Evolutionary conservation across 768 basidiomycete species (phyloP), one percentile per base, ranked within the genome.

Genomic region (Rhodotorula babjevae): DNA sequence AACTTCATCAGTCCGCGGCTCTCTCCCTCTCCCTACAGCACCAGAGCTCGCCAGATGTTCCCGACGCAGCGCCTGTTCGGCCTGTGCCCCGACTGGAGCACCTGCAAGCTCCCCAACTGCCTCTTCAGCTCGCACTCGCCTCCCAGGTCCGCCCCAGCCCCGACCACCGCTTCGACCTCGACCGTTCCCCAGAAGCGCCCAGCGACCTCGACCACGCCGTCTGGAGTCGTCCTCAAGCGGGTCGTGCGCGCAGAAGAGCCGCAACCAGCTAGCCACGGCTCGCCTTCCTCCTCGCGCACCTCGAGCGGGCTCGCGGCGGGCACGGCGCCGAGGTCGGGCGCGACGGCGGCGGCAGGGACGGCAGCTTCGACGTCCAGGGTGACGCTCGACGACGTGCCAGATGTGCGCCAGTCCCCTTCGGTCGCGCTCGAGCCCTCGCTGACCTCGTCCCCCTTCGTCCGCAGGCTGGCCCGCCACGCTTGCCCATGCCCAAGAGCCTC

Each of bases 381-480:
- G 19, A 57, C 61, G 61, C 53, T 27, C 15, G n/a, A 62, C 46
- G 46, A 44, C 50, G 18, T 68, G 33, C 67, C 61, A 42, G 31
- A 61, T 55, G 44, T 68, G 61, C 53, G 23, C 62, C 2, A 29
- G 44, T 53, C 57, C 60, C 4, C 61, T 42, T 47, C 29, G 23
- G 18, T n/a, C 52, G 50, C 4, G 27, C 53, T 36, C 2, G 27
- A 29, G n/a, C 27, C n/a, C 16, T 27, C 53, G 14, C n/a, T 55
- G 53, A 55, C 53, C 50, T 19, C 33, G 55, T 36, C 9, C 16
- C 23, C 3, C 4, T 60, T 23, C 57, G 15, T 36, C 12, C 56
- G 14, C 58, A 72, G 71, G 63, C 71, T 6, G 67, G 71, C 27
- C 71, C 71, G n/a, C 71, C 71, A 29, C 57, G 63, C 1, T 52